Conservation (phyloP, 371 early-diverging fungal species). For the Mucor mucedo region DNA sequence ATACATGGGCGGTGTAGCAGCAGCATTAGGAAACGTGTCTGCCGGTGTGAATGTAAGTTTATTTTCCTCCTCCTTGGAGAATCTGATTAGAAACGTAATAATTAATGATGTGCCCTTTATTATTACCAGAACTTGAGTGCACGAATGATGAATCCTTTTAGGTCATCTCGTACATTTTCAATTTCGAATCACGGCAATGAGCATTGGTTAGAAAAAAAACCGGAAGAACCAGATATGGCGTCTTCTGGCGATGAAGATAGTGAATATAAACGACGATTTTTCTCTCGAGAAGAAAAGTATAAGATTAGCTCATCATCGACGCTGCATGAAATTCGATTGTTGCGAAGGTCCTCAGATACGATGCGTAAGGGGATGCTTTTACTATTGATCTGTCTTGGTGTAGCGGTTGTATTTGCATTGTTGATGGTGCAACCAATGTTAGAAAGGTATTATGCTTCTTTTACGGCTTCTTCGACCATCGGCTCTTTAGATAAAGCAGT, state of each 20-base stretch:
- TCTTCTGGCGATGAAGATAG: constrained; percentile 1
- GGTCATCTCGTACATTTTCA: constrained; percentile 7
- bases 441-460: constrained; percentile 24
- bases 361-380: constrained; percentile 21
- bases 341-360: constrained; percentile 12
- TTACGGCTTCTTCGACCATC: constrained; percentile 14
- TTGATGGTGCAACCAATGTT: constrained; percentile 24
- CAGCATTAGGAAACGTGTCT: constrained; percentile 40
- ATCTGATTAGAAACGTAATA: too few relatives aligned
- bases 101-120: constrained; percentile 12
- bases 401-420: constrained; percentile 27
- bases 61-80: not conserved
- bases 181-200: not conserved
- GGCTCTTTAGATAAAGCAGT: constrained; percentile 3
- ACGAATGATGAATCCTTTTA: constrained; percentile 28
- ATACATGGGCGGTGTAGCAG: constrained; percentile 28
- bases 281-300: constrained; percentile 1
- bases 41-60: constrained; percentile 44
- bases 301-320: constrained; percentile 3
- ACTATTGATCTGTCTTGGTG: constrained; percentile 12
- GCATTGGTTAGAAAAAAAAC: not conserved
- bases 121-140: constrained; percentile 26
- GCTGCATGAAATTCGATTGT: constrained; percentile 19
- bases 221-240: not conserved
- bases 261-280: not conserved